Base-by-base conservation (phyloP, 495 filamentous ascomycete species). In the Neurospora sp. region DNA sequence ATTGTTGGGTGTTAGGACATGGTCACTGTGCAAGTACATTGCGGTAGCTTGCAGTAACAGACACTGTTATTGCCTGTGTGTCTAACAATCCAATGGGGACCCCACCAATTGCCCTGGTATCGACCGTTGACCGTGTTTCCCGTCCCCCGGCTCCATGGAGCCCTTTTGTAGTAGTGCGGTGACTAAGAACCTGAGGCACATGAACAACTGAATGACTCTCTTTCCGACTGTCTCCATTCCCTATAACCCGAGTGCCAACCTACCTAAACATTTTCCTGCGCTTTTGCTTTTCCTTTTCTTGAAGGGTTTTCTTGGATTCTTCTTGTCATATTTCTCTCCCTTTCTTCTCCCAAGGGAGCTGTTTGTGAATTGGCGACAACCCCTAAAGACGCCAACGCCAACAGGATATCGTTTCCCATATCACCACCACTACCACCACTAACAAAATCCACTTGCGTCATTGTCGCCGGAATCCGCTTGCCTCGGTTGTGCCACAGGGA, bases 401-500 rank as follows among this genome's bases (percentile, higher is more conserved):
- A 18, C 53, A 65, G 53, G 53, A 65, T 65, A 65, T 65, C 22
- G 14, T 65, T 65, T 65, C 53, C 53, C 53, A 35, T 65, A 65
- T 35, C 53, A 16, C 48, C 45, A 53, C 4, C 45, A 53, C 45
- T 27, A 35, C 1, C 12, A 61, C 12, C 53, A 65, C 53, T 65
- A 65, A 65, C 27, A 65, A 53, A 69, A 73, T 40, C 61, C 69
- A 41, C 27, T 68, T 74, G 70, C 75, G 71, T 74, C 69, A 53
- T 74, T 74, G 39, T 71, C 42, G 41, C 53, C 69, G 48, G 70
- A 48, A 65, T 75, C 76, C 76, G 73, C 73, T 78, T 76, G 74
- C 78, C 78, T 79, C 76, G 78, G 76, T 71, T 76, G 53, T 65
- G 53, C 20, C 45, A 65, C 53, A 65, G 53, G 53, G 53, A 65